A percentile compares a stretch with the other conserved stretches of the same genome.
Conservation (phyloP, 495 filamentous ascomycete species). For the Penicillium parvum region DNA sequence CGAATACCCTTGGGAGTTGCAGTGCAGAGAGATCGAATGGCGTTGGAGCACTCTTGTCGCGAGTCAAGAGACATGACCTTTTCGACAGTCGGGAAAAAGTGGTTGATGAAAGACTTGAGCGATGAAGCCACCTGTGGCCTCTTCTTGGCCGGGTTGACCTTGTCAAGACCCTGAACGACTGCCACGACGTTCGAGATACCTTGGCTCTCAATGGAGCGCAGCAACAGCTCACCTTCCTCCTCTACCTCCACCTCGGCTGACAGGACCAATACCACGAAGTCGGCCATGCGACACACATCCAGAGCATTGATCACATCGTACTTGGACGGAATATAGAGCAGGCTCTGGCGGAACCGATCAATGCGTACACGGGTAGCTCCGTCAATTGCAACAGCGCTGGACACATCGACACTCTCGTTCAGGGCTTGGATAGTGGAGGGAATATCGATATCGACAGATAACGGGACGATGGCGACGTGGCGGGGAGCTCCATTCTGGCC, state of each 20-base stretch:
- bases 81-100: constrained; percentile 86
- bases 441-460: constrained; percentile 67
- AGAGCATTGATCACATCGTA: constrained; percentile 68
- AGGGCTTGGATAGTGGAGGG: constrained; percentile 61
- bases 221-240: constrained; percentile 69
- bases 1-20: constrained; percentile 83
- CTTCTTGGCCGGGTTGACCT: constrained; percentile 71
- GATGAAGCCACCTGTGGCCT: constrained; percentile 69
- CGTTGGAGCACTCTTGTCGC: constrained; percentile 80
- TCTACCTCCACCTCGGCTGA: constrained; percentile 81
- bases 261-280: constrained; percentile 81
- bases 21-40: constrained; percentile 85
- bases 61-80: constrained; percentile 84
- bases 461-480: constrained; percentile 85
- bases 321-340: constrained; percentile 73
- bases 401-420: constrained; percentile 74
- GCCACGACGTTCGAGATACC: constrained; percentile 83
- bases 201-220: constrained; percentile 85
- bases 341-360: constrained; percentile 87
- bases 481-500: constrained; percentile 83
- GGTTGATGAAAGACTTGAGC: constrained; percentile 82
- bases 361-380: constrained; percentile 61
- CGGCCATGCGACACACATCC: constrained; percentile 82
- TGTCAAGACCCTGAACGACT: constrained; percentile 73
- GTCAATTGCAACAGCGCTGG: constrained; percentile 57